Conservation (phyloP, 1,284 basidiomycete genomes). For the Trichosporon ovoides region DNA sequence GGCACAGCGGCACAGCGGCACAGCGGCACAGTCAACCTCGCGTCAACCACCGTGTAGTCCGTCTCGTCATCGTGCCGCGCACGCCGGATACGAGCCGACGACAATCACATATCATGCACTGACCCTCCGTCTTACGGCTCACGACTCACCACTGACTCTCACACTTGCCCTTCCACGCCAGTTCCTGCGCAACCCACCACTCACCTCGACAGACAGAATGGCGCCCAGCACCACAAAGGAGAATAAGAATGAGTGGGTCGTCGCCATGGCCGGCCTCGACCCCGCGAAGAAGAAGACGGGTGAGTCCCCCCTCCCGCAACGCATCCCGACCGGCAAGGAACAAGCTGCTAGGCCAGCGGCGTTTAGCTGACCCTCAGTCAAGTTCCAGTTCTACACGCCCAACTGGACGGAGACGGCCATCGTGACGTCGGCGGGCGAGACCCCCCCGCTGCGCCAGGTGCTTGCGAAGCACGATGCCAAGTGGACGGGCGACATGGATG, state of each 20-base stretch:
- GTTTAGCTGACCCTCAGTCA: not conserved
- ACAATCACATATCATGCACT: no score
- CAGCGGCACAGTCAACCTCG: no score
- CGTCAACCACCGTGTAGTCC: no score
- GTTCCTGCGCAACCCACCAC: no score
- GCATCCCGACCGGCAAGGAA: not conserved
- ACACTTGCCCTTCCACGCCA: not conserved
- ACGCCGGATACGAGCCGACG: no score
- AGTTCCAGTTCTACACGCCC: constrained; percentile 3
- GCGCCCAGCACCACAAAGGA: not conserved
- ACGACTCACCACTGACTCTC: not conserved
- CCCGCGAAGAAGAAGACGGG: not conserved
- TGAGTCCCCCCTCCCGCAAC: not conserved
- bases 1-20: no score
- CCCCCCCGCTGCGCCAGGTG: not conserved
- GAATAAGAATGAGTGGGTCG: not conserved
- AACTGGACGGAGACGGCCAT: not conserved
- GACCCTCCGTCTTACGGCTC: not conserved
- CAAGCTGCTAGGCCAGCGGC: no score
- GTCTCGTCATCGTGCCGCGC: no score
- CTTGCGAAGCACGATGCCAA: not conserved
- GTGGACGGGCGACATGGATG: constrained; percentile 2
- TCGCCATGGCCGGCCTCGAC: not conserved
- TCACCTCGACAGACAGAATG: not conserved
- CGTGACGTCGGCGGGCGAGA: not conserved